These are phyloP conservation scores for Chlorella sp. DNA, from an alignment of 139 green algal genomes.

Conservation along the genomic window DNA sequence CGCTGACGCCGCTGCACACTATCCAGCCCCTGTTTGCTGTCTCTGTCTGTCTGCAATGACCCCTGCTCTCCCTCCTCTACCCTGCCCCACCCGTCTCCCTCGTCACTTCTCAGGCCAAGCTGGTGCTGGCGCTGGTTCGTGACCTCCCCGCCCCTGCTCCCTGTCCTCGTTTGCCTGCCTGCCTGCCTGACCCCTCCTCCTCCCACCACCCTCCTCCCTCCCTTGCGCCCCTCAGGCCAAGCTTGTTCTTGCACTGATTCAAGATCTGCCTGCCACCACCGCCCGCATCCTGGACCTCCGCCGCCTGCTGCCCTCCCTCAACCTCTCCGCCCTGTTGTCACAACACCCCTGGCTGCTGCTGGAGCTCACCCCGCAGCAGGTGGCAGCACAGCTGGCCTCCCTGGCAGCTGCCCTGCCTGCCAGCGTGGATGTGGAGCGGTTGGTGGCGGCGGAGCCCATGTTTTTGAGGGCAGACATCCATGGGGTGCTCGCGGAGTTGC, in stretches of 20 bases:
- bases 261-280: neutral
- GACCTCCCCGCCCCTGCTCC: no score
- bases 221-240: neutral
- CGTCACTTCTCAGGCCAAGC: neutral
- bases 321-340: conserved; percentile 38
- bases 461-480: conserved; percentile 30
- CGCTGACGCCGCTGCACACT: no score
- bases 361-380: neutral
- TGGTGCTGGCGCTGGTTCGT: conserved; percentile 43
- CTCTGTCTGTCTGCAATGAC: conserved; percentile 28
- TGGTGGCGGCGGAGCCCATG: conserved; percentile 44
- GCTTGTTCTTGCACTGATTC: conserved; percentile 42
- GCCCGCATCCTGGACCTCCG: conserved; percentile 41
- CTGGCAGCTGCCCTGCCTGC: conserved; percentile 18
- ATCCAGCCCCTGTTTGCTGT: no score
- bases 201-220: neutral
- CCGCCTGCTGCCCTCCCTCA: conserved; percentile 20
- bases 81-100: neutral
- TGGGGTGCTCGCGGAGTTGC: conserved; percentile 15
- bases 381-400: conserved; percentile 14
- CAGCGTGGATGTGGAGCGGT: conserved; percentile 26
- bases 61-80: no score
- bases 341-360: conserved; percentile 22
- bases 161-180: no score
- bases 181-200: conserved; percentile 3